Evolutionary conservation across 2,329 filamentous ascomycete species (phyloP), one percentile per base, ranked within the genome.

Genomic region (Ascocoryne sarcoides): DNA sequence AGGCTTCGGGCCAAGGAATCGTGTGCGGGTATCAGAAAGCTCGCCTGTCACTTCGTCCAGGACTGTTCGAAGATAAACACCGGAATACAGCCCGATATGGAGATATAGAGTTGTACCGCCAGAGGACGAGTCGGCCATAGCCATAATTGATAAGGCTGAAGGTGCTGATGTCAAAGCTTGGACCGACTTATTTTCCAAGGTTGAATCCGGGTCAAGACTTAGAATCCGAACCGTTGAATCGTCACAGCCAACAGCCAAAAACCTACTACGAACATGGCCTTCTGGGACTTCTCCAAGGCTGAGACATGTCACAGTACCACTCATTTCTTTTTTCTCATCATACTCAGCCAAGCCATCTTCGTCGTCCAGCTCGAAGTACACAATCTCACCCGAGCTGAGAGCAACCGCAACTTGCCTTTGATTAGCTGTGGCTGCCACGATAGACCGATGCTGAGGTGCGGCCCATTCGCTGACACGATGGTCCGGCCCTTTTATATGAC

Each of bases 341-440:
- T 95, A 95, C 65, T 96, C 90, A 23, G 87, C 87, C 21, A 96
- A 70, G 3, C 84, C 84, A 20, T 89, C 89, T 62, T 96, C 90
- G 0, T 78, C 75, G 56, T 95, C 92, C 79, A 95, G 90, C 60
- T 98, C 93, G 53, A 98, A 98, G 59, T 96, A 98, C 31, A 95
- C 85, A 48, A 98, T 90, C 61, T 98, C 92, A 28, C 90, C 90
- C 7, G 89, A 95, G 59, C 89, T 96, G 18, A 99, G 70, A 1
- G 92, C 92, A 36, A 96, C 82, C 3, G 88, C 88, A 18, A 98
- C 86, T 63, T 99, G 92, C 31, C 85, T 79, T 54, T 90, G 81
- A 56, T 98, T 99, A 12, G 90, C 92, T 1, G 90, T 82, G 23
- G 90, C 93, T 7, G 90, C 87, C 34, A 96, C 88, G 49, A 98